Percentiles rank a stretch among this genome's conserved stretches.
phyloP scores from a whole-genome alignment of 192 early-diverging fungal genomes.

The Pilaira anomala region DNA sequence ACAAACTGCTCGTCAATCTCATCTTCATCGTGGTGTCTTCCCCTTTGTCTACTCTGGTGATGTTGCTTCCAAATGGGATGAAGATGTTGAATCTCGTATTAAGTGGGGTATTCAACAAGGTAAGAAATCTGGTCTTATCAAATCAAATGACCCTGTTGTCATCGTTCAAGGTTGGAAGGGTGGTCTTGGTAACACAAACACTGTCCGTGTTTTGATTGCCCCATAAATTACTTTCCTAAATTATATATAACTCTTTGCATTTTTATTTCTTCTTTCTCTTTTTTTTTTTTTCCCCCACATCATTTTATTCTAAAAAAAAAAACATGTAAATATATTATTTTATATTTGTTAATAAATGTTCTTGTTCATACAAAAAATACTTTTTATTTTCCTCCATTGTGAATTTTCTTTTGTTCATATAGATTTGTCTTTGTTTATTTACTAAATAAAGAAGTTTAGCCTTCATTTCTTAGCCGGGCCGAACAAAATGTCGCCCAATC shows the following conservation, averaged over 20 bases:
- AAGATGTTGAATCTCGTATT: constrained; percentile 69
- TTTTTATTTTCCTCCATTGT: too few relatives aligned
- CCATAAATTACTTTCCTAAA: constrained; percentile 17
- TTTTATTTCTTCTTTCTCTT: too few relatives aligned
- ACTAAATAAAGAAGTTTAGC: too few relatives aligned
- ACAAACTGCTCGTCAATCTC: constrained; percentile 64
- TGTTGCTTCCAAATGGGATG: constrained; percentile 49
- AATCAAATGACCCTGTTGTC: constrained; percentile 69
- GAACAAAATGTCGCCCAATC: constrained; percentile 13
- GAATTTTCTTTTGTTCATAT: too few relatives aligned
- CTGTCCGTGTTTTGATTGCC: constrained; percentile 65
- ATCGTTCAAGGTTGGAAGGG: constrained; percentile 84
- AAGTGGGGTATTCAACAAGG: constrained; percentile 66
- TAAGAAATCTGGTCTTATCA: constrained; percentile 59
- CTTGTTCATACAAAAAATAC: too few relatives aligned
- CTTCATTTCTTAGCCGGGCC: too few relatives aligned
- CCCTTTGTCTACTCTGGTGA: constrained; percentile 57
- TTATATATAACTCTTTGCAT: not conserved
- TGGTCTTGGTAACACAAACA: constrained; percentile 81
- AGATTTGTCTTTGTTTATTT: too few relatives aligned
- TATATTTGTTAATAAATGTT: too few relatives aligned
- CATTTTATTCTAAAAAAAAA: too few relatives aligned
- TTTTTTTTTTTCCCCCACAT: too few relatives aligned
- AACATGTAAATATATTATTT: too few relatives aligned
- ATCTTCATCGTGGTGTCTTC: constrained; percentile 70